Conservation (phyloP, 495 filamentous ascomycete genomes). For the Astrocystis sublimbata region DNA sequence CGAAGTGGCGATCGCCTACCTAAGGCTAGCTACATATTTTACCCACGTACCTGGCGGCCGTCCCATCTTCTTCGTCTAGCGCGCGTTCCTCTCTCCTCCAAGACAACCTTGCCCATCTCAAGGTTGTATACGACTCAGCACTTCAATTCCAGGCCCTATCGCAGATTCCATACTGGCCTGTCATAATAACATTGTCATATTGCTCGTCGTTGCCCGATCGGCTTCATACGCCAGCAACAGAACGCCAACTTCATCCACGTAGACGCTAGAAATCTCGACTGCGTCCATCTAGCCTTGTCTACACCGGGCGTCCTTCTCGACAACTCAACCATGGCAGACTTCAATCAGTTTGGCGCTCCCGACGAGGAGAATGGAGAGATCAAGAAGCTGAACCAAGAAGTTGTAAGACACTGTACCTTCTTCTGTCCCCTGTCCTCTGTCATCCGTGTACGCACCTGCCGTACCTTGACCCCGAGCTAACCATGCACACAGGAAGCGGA, state of each 20-base stretch:
- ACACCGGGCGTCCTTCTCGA: neutral
- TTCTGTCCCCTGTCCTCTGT: too few relatives aligned
- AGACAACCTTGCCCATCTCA: neutral
- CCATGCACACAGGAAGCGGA: slow-evolving; percentile 58
- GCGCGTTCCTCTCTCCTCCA: neutral
- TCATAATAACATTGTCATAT: neutral
- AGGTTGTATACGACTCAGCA: neutral
- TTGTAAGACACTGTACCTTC: slow-evolving; percentile 57
- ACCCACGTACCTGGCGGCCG: neutral
- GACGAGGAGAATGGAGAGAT: slow-evolving; percentile 88
- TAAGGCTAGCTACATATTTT: too few relatives aligned
- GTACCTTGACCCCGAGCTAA: slow-evolving; percentile 7
- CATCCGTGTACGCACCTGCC: slow-evolving; percentile 13
- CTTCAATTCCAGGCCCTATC: neutral
- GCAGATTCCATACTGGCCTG: neutral
- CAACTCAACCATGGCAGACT: slow-evolving; percentile 44
- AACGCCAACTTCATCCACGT: neutral
- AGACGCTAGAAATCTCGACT: neutral
- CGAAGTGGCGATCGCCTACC: neutral
- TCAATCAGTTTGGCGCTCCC: slow-evolving; percentile 65
- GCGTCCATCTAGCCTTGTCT: neutral
- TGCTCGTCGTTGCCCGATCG: neutral
- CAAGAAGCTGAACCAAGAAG: slow-evolving; percentile 71
- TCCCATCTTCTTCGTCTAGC: neutral
- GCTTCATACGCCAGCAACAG: neutral